These are phyloP conservation scores for Meira nashicola DNA, from an alignment of 1,284 basidiomycete genomes.

Conservation along the genomic window DNA sequence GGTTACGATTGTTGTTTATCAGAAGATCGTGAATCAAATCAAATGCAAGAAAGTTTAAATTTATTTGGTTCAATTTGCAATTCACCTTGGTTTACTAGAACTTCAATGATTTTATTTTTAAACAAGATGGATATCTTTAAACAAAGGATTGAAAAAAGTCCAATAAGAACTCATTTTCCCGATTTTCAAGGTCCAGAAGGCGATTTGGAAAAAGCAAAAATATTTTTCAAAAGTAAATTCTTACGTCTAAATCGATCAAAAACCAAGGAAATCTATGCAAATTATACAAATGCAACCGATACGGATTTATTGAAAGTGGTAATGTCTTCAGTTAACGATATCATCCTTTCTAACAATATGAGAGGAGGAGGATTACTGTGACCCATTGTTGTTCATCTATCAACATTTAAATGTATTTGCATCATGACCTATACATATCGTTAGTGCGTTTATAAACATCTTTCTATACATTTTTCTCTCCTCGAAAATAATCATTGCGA, in stretches of 20 bases:
- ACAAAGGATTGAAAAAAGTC: constrained; percentile 72
- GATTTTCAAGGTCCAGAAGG: constrained; percentile 40
- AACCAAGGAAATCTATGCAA: constrained; percentile 80
- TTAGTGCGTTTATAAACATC: not conserved
- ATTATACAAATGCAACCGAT: constrained; percentile 88
- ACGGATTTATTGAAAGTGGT: constrained; percentile 83
- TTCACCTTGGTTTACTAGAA: constrained; percentile 85
- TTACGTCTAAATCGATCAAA: constrained; percentile 73
- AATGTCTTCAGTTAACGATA: constrained; percentile 61
- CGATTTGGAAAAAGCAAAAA: not conserved
- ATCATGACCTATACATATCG: not conserved
- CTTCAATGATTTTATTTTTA: constrained; percentile 76
- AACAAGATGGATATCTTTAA: constrained; percentile 69
- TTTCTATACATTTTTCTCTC: not conserved
- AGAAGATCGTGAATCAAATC: constrained; percentile 86
- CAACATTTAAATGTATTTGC: not conserved
- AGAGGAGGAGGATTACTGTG: no score
- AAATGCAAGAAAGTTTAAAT: constrained; percentile 93
- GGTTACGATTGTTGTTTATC: constrained; percentile 89
- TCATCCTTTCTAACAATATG: constrained; percentile 37
- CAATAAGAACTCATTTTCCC: constrained; percentile 70
- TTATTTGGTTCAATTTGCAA: constrained; percentile 97
- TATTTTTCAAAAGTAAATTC: constrained; percentile 86
- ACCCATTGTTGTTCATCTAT: not conserved
- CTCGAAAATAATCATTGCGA: not conserved